Evolutionary conservation across 2,329 filamentous ascomycete genomes (phyloP).

Genomic region (Colletotrichum sojae): DNA sequence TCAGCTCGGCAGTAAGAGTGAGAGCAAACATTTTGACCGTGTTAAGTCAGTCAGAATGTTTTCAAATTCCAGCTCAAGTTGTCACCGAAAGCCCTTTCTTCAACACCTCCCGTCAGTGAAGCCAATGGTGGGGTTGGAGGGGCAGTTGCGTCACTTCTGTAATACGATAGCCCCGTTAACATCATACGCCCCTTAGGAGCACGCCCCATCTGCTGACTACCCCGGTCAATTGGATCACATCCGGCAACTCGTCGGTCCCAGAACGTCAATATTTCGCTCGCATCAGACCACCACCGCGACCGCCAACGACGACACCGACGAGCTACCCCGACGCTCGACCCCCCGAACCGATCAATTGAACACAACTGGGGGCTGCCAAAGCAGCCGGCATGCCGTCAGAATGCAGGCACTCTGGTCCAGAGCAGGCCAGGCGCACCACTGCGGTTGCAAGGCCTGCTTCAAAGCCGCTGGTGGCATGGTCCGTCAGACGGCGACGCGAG

Average conservation of each 20-base stretch:
- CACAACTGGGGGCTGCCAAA: constrained; percentile 25
- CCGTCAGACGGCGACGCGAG: constrained; percentile 65
- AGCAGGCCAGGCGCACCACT: constrained; percentile 74
- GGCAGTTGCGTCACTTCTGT: constrained; percentile 36
- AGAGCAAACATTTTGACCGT: constrained; percentile 73
- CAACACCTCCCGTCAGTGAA: neutral
- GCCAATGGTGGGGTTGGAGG: constrained; percentile 39
- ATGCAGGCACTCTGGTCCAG: constrained; percentile 81
- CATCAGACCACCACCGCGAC: constrained; percentile 31
- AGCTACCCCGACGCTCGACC: constrained; percentile 6
- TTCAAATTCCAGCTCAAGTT: neutral
- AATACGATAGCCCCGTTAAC: constrained; percentile 1
- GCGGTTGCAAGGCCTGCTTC: constrained; percentile 74
- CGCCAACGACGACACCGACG: neutral
- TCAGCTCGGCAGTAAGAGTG: constrained; percentile 76
- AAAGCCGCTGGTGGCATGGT: constrained; percentile 63
- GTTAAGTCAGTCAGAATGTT: neutral
- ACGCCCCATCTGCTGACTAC: constrained; percentile 11
- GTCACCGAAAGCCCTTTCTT: no score
- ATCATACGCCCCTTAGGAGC: neutral
- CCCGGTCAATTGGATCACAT: constrained; percentile 17
- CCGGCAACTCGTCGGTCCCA: constrained; percentile 20
- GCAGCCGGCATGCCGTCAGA: constrained; percentile 53
- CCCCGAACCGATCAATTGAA: constrained; percentile 27
- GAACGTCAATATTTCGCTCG: constrained; percentile 12